Evolutionary conservation across 768 basidiomycete species (phyloP).

Genomic region (Lentinula lateritia): DNA sequence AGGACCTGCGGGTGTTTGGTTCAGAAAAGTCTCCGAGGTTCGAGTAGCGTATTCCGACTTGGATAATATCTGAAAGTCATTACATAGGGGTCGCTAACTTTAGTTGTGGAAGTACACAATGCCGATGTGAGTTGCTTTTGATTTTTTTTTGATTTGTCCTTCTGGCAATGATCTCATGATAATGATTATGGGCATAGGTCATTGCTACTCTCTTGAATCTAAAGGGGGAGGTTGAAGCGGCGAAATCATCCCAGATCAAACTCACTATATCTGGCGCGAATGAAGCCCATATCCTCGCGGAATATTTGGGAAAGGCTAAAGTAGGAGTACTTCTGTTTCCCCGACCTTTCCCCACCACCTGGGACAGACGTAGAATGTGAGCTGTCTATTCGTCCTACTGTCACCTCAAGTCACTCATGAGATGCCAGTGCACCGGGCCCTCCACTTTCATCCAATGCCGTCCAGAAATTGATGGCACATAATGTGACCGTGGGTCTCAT

Average conservation of each 20-base stretch:
- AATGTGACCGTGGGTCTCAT: constrained; percentile 74
- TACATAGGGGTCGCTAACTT: constrained; percentile 57
- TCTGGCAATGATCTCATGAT: neutral
- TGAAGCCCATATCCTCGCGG: constrained; percentile 66
- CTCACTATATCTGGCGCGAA: constrained; percentile 61
- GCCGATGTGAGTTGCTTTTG: constrained; percentile 43
- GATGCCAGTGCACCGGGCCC: constrained; percentile 57
- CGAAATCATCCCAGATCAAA: constrained; percentile 36
- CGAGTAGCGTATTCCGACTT: constrained; percentile 4
- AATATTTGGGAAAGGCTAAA: constrained; percentile 49
- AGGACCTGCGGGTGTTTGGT: constrained; percentile 36
- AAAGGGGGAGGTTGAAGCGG: constrained; percentile 55
- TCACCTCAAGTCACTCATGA: neutral
- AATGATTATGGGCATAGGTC: constrained; percentile 17
- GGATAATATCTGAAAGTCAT: neutral
- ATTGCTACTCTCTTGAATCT: constrained; percentile 74
- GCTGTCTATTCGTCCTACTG: constrained; percentile 13
- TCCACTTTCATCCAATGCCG: constrained; percentile 54
- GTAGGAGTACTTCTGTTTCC: constrained; percentile 48
- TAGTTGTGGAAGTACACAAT: constrained; percentile 70
- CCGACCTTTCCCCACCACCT: constrained; percentile 64
- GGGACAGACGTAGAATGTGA: constrained; percentile 69
- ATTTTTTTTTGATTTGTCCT: neutral
- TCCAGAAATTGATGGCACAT: constrained; percentile 56
- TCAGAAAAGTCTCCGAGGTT: constrained; percentile 41